phyloP scores from a whole-genome alignment of 441 rosid genomes.

The Erysimum cheiri region DNA sequence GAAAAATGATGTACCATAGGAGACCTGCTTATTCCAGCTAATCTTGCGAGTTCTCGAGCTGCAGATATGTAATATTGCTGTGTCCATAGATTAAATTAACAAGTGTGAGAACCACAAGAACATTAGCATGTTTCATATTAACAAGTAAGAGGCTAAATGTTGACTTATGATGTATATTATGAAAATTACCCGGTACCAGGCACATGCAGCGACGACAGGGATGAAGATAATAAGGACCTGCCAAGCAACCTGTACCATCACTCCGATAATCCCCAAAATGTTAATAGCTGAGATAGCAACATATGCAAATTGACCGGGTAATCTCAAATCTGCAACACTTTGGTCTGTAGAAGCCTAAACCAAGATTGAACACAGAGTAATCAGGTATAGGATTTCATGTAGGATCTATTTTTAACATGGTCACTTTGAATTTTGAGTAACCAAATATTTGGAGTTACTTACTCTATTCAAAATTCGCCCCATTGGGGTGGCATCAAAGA shows the following conservation, averaged over 20 bases:
- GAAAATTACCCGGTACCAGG: constrained; percentile 77
- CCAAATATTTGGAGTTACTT: constrained; percentile 37
- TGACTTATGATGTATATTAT: not conserved
- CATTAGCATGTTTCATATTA: constrained; percentile 1
- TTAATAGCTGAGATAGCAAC: constrained; percentile 57
- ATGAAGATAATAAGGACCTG: constrained; percentile 70
- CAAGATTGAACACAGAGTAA: constrained; percentile 24
- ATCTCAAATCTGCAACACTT: constrained; percentile 62
- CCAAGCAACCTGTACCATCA: constrained; percentile 92
- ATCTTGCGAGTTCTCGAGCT: constrained; percentile 80
- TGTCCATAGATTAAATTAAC: constrained; percentile 20
- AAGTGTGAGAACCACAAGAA: constrained; percentile 8
- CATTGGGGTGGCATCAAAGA: constrained; percentile 91
- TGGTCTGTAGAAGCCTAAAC: constrained; percentile 88
- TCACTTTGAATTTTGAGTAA: not conserved
- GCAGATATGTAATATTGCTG: constrained; percentile 85
- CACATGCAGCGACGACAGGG: constrained; percentile 63
- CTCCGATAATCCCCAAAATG: constrained; percentile 72
- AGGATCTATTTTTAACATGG: constrained; percentile 3
- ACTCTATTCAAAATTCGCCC: constrained; percentile 89
- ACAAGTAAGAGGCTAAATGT: constrained; percentile 3
- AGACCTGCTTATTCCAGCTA: constrained; percentile 79
- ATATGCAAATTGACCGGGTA: constrained; percentile 56
- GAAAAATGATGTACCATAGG: constrained; percentile 85
- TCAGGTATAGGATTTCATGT: not conserved